Evolutionary conservation across 176 grass and related monocot species (phyloP).

Genomic region (Bothriochloa decipiens): DNA sequence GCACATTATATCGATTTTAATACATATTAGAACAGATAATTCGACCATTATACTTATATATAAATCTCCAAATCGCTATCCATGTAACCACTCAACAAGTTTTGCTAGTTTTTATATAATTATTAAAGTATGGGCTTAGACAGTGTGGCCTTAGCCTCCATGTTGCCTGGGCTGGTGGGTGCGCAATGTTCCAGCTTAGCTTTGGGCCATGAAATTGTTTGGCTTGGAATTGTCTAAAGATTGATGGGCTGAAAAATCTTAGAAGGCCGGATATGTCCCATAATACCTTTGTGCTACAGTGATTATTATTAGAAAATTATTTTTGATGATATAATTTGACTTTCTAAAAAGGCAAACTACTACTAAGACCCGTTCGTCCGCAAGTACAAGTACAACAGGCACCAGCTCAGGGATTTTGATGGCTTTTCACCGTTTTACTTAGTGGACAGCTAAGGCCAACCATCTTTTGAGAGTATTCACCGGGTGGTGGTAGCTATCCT

Average conservation of each 20-base stretch:
- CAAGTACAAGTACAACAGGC: neutral
- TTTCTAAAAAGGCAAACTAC: too few relatives aligned
- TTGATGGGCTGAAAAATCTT: neutral
- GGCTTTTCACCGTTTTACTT: neutral
- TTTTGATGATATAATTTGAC: too few relatives aligned
- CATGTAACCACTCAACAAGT: too few relatives aligned
- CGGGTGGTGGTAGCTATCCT: conserved; percentile 1
- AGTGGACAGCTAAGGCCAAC: conserved; percentile 13
- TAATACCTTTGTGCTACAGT: neutral
- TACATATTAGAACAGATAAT: too few relatives aligned
- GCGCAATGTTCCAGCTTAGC: neutral
- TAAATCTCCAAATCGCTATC: too few relatives aligned
- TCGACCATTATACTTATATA: too few relatives aligned
- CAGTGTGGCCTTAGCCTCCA: neutral
- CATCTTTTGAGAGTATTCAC: neutral
- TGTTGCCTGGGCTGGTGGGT: neutral
- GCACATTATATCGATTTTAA: too few relatives aligned
- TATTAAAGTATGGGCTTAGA: too few relatives aligned
- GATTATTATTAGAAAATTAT: too few relatives aligned
- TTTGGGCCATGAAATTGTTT: neutral
- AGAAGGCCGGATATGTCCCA: neutral
- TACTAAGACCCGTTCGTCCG: neutral
- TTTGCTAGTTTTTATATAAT: too few relatives aligned
- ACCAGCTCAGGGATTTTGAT: conserved; percentile 17
- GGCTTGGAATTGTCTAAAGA: neutral